phyloP scores from a whole-genome alignment of 495 filamentous ascomycete genomes.

The Aspergillus taichungensis region DNA sequence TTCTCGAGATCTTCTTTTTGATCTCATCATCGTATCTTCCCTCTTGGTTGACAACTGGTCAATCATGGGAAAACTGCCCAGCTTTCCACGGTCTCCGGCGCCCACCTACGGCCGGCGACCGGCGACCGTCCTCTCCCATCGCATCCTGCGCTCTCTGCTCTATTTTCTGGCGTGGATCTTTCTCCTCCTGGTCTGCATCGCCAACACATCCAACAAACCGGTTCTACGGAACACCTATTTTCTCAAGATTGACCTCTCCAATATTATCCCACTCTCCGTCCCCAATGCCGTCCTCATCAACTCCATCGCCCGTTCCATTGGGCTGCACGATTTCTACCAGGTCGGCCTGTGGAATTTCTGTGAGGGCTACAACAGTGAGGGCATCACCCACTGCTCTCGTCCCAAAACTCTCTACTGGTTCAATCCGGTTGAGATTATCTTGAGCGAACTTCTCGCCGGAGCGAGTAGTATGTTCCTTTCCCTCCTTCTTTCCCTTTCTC shows the following conservation, averaged over 20 bases:
- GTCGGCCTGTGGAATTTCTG: constrained; percentile 89
- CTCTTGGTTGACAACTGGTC: no score
- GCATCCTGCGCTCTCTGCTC: constrained; percentile 52
- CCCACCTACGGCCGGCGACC: constrained; percentile 14
- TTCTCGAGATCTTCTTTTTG: neutral
- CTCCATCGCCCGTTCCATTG: constrained; percentile 77
- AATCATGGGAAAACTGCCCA: constrained; percentile 25
- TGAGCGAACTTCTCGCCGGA: constrained; percentile 68
- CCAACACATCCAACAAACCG: constrained; percentile 50
- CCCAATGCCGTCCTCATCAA: constrained; percentile 75
- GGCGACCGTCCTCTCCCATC: constrained; percentile 29
- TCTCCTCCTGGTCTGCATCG: constrained; percentile 67
- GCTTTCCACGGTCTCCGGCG: constrained; percentile 18
- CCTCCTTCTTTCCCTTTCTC: neutral
- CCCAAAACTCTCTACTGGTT: constrained; percentile 75
- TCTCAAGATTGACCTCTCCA: constrained; percentile 69
- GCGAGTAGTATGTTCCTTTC: constrained; percentile 53
- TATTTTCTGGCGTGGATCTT: constrained; percentile 71
- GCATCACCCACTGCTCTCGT: constrained; percentile 65
- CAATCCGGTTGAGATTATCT: constrained; percentile 73
- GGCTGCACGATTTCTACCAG: constrained; percentile 89
- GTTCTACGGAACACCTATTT: constrained; percentile 68
- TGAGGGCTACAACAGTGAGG: constrained; percentile 65
- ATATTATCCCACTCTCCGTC: constrained; percentile 69
- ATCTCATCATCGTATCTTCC: no score